These are phyloP conservation scores for Colletotrichum costaricense DNA, from an alignment of 2,329 filamentous ascomycete genomes.

Conservation along the genomic window DNA sequence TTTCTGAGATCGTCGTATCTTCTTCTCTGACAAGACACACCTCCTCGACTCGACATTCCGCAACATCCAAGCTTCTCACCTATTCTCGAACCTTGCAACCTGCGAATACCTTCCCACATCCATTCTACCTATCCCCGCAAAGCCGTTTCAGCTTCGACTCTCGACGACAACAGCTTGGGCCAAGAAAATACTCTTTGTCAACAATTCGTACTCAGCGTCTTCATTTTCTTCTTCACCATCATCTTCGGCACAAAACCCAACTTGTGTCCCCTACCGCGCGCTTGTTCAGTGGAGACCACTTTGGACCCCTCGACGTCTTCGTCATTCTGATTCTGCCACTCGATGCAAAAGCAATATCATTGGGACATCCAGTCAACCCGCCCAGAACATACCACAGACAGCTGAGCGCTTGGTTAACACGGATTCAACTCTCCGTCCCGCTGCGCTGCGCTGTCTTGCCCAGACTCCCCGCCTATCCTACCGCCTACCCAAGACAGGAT, in stretches of 20 bases:
- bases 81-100: neutral
- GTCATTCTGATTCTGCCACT: conserved; percentile 12
- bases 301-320: conserved; percentile 13
- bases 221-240: neutral
- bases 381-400: neutral
- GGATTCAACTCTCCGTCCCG: neutral
- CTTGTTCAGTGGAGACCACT: conserved; percentile 32
- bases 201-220: neutral
- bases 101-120: neutral
- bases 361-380: neutral
- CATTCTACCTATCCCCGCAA: neutral
- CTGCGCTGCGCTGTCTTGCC: conserved; percentile 18
- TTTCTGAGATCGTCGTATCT: neutral
- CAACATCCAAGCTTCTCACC: neutral
- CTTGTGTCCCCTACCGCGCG: conserved; percentile 27
- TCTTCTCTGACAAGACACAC: neutral
- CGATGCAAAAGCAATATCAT: neutral
- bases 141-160: conserved; percentile 5
- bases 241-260: neutral
- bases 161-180: neutral
- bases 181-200: neutral
- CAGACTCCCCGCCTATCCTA: conserved; percentile 31
- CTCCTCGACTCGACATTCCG: neutral
- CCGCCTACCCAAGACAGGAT: conserved; percentile 12
- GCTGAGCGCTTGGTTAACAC: neutral